These are phyloP conservation scores for Carex sylvatica DNA, from an alignment of 202 grass and related monocot species.

Conservation along the genomic window DNA sequence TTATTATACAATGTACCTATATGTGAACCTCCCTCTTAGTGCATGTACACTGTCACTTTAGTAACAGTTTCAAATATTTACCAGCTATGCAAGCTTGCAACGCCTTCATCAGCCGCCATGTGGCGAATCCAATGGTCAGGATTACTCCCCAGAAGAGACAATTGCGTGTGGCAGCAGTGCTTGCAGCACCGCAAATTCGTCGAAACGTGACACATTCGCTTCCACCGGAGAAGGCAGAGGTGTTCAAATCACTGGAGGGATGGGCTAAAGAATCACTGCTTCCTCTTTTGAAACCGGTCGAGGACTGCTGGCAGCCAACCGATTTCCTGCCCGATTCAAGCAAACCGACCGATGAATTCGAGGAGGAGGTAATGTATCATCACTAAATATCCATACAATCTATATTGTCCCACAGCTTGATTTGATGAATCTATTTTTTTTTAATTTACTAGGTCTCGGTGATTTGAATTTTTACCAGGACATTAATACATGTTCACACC, in stretches of 20 bases:
- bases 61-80: not conserved
- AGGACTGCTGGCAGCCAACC: constrained; percentile 67
- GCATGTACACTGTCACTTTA: not conserved
- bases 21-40: not conserved
- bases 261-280: constrained; percentile 61
- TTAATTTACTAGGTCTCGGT: not conserved
- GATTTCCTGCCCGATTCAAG: constrained; percentile 68
- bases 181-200: not conserved
- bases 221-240: constrained; percentile 74
- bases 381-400: not conserved
- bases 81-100: constrained; percentile 42
- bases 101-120: constrained; percentile 21
- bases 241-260: constrained; percentile 67
- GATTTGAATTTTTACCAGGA: not conserved
- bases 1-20: not conserved
- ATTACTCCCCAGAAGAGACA: constrained; percentile 10
- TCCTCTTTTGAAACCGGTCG: constrained; percentile 76
- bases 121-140: not conserved
- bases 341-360: constrained; percentile 43
- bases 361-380: constrained; percentile 32
- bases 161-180: constrained; percentile 34
- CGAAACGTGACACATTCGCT: constrained; percentile 58
- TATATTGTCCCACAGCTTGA: not conserved
- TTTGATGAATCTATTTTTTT: constrained; percentile 9
- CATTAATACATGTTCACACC: not conserved